Base-by-base conservation (phyloP, 2,329 filamentous ascomycete species). In the Sporothrix curviconia region DNA sequence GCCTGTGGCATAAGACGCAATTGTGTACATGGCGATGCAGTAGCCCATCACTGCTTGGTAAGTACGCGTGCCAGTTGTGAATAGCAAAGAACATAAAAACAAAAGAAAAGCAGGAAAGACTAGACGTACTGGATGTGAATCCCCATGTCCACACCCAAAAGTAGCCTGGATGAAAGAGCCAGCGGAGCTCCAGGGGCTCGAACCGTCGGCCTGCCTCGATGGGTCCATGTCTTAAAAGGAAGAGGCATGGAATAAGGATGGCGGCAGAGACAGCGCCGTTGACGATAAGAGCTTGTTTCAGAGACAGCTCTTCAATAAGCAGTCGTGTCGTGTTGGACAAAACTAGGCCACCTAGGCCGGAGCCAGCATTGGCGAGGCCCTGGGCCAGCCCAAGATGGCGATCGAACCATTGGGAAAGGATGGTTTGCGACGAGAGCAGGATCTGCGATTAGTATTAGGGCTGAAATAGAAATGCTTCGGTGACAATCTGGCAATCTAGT, bases 361-460 rank as follows among this genome's bases (percentile, higher is more conserved):
- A 59, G 7, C 57, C 57, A 19, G 52, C 57, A 25, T 59, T 56
- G 14, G 46, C 52, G 4, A 59, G 11, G 22, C 57, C 57, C 17
- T 52, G 44, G 5, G 52, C 52, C 3, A 59, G 34, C 2, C 57
- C 53, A 6, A 59, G 46, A 0, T 32, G 53, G 1, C 47, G 52
- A n/a, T 59, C 57, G 9, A 59, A 59, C 57, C 57, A 59, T 15
- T 55, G 44, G 4, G 14, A 30, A 6, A 59, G 46, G 7, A 56
- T 37, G 15, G 22, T n/a, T 17, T 59, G 57, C 1, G 39, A 47
- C 1, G 52, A 30, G n/a, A 56, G 32, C 7, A 57, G 34, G 12
- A 51, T 49, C 53, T 56, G 15, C 7, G 8, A 34, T 50, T 11
- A 50, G 47, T 50, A 5, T 5, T 17, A 15, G 8, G 44, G 7